These are phyloP conservation scores for Omphalotus guepiniiformis DNA, from an alignment of 768 basidiomycete species.

Conservation along the genomic window DNA sequence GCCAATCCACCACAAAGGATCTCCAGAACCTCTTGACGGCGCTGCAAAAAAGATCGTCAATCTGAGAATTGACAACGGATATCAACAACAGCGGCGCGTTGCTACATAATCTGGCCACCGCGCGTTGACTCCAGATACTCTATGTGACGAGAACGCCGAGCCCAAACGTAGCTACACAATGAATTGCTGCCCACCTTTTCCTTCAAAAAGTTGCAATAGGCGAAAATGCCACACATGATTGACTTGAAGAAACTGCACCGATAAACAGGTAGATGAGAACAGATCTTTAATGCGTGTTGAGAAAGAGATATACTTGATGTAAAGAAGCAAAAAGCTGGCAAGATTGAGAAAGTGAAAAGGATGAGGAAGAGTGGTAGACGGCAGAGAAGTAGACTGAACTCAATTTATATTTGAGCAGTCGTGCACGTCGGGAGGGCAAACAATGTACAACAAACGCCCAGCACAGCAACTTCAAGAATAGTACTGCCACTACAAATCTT, in stretches of 20 bases:
- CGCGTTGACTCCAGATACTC: too few relatives aligned
- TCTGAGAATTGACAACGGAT: not conserved
- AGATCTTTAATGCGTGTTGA: not conserved
- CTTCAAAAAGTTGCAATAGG: slow-evolving; percentile 69
- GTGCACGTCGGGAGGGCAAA: too few relatives aligned
- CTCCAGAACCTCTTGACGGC: slow-evolving; percentile 88
- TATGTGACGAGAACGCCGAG: not conserved
- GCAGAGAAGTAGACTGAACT: not conserved
- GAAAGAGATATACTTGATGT: not conserved
- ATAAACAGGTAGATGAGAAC: not conserved
- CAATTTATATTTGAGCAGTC: not conserved
- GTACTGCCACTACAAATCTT: too few relatives aligned
- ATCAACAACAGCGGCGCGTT: not conserved
- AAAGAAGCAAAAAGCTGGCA: not conserved
- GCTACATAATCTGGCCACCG: too few relatives aligned
- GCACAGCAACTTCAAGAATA: too few relatives aligned
- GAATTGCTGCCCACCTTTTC: slow-evolving; percentile 51
- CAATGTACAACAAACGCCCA: too few relatives aligned
- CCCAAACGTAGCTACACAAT: slow-evolving; percentile 10
- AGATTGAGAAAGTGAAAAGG: not conserved
- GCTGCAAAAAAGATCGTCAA: slow-evolving; percentile 37
- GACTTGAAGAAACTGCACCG: slow-evolving; percentile 8
- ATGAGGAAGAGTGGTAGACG: not conserved
- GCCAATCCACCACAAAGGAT: slow-evolving; percentile 87
- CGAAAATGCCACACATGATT: slow-evolving; percentile 71